These are phyloP conservation scores for Clonostachys byssicola DNA, from an alignment of 2,329 filamentous ascomycete species.

Conservation along the genomic window DNA sequence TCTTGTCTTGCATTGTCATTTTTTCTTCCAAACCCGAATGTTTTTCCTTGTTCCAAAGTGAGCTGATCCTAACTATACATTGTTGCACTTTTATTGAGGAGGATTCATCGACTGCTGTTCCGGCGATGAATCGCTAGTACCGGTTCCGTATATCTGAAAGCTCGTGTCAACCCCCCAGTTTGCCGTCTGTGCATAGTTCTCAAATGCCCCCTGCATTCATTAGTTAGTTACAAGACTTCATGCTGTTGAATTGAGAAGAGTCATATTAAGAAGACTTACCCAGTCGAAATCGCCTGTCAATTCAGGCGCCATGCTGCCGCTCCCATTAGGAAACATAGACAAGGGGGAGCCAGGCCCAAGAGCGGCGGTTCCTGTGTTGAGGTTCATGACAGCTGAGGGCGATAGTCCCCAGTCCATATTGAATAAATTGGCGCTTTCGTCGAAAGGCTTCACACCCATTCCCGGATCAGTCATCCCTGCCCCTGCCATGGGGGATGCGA, in stretches of 20 bases:
- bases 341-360: conserved; percentile 35
- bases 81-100: too few species aligned
- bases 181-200: conserved; percentile 50
- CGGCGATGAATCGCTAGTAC: not conserved
- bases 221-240: not conserved
- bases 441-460: conserved; percentile 16
- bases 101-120: too few species aligned
- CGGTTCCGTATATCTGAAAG: conserved; percentile 42
- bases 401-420: conserved; percentile 36
- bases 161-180: conserved; percentile 47
- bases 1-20: too few species aligned
- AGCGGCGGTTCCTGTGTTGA: not conserved
- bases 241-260: not conserved
- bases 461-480: conserved; percentile 16
- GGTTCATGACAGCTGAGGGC: conserved; percentile 10
- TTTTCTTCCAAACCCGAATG: too few species aligned
- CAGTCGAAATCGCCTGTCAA: conserved; percentile 52
- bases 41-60: too few species aligned
- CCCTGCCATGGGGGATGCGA: conserved; percentile 12
- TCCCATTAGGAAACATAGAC: conserved; percentile 44
- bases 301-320: conserved; percentile 25
- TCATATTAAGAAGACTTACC: conserved; percentile 32
- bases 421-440: conserved; percentile 32
- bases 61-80: too few species aligned
- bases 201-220: conserved; percentile 42